Evolutionary conservation across 1,284 basidiomycete genomes (phyloP).

Genomic region (Rhodotorula sp.): DNA sequence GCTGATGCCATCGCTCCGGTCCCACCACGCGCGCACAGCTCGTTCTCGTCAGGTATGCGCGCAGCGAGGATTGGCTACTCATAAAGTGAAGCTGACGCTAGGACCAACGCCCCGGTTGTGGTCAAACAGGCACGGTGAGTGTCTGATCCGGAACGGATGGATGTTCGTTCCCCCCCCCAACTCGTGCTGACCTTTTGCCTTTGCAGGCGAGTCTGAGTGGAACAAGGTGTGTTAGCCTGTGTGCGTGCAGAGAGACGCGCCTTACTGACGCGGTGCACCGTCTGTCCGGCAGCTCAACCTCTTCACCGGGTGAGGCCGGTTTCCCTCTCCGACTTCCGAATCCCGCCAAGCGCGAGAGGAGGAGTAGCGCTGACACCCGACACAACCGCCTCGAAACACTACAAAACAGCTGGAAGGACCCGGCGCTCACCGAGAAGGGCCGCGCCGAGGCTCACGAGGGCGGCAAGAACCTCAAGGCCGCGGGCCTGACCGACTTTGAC

Average conservation of each 20-base stretch:
- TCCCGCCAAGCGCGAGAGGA: too few relatives aligned
- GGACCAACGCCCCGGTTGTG: too few relatives aligned
- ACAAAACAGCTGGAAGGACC: slow-evolving; percentile 33
- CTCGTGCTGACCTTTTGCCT: background rate
- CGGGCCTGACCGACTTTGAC: slow-evolving; percentile 48
- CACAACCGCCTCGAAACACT: too few relatives aligned
- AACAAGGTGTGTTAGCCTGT: slow-evolving; percentile 17
- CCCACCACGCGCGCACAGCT: slow-evolving; percentile 15
- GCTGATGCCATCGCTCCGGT: slow-evolving; percentile 2
- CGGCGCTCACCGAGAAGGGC: slow-evolving; percentile 40
- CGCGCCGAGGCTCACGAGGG: slow-evolving; percentile 44
- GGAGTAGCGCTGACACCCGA: background rate
- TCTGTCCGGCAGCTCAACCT: slow-evolving; percentile 34
- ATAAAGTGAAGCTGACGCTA: too few relatives aligned
- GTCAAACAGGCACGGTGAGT: slow-evolving; percentile 10
- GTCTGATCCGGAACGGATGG: background rate
- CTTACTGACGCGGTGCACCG: background rate
- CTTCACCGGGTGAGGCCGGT: slow-evolving; percentile 37
- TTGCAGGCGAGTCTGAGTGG: slow-evolving; percentile 32
- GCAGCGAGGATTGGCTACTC: too few relatives aligned
- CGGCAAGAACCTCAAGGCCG: slow-evolving; percentile 45
- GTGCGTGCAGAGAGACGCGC: too few relatives aligned
- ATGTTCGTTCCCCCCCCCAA: background rate
- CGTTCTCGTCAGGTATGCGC: slow-evolving; percentile 36
- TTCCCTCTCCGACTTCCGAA: too few relatives aligned